Conservation (phyloP, 2,329 filamentous ascomycete species). For the Aspergillus eucalypticola region DNA sequence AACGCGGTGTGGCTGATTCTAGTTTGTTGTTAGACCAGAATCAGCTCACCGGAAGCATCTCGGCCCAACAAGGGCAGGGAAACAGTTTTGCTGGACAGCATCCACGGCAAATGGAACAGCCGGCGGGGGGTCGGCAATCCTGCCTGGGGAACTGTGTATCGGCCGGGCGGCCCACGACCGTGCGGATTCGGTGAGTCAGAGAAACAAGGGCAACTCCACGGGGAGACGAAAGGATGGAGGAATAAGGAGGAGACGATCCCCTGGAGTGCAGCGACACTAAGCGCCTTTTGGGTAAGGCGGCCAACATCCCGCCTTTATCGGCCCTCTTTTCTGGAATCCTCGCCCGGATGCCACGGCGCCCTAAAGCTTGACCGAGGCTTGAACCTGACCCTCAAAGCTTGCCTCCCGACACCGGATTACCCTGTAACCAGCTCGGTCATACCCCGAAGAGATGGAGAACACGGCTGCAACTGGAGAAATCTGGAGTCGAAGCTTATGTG, state of each 20-base stretch:
- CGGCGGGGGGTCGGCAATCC: background rate
- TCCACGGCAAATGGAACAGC: background rate
- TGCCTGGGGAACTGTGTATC: background rate
- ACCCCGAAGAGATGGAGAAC: background rate
- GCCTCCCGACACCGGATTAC: background rate
- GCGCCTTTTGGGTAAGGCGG: background rate
- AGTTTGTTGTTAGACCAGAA: background rate
- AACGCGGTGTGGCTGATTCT: no score
- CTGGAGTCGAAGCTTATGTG: slow-evolving; percentile 2
- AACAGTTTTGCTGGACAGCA: background rate
- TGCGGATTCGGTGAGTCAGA: background rate
- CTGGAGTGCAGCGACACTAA: background rate
- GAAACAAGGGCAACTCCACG: background rate
- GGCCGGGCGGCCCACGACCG: background rate
- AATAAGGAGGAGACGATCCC: background rate
- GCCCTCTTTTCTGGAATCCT: background rate
- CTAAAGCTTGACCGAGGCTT: slow-evolving; percentile 12
- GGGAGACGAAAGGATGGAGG: background rate
- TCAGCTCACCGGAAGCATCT: background rate
- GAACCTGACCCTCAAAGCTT: background rate
- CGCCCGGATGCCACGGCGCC: background rate
- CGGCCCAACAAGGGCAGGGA: no score
- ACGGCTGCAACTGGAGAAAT: slow-evolving; percentile 1
- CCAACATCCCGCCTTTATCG: background rate
- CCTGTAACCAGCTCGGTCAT: background rate